A percentile compares a stretch with the other conserved stretches of the same genome.
Evolutionary conservation across 2,329 filamentous ascomycete species (phyloP).

Genomic region (Fusarium decemcellulare): DNA sequence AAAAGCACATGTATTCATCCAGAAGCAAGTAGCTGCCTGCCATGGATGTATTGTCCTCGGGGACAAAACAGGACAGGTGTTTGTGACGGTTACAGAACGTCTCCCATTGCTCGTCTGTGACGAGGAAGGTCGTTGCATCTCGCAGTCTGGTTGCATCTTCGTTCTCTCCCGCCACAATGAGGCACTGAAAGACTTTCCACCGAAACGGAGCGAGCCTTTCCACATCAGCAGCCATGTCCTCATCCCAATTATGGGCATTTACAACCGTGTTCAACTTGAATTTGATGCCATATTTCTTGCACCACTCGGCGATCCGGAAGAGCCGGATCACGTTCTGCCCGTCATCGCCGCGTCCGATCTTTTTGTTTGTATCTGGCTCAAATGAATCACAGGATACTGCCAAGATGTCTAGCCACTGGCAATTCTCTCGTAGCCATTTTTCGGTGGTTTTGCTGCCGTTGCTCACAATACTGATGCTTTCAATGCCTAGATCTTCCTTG

Average conservation of each 20-base stretch:
- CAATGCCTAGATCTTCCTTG: constrained; percentile 63
- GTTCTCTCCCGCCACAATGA: constrained; percentile 68
- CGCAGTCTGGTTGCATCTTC: constrained; percentile 57
- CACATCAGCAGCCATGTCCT: constrained; percentile 62
- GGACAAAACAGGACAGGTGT: constrained; percentile 58
- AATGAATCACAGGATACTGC: constrained; percentile 71
- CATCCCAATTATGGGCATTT: constrained; percentile 56
- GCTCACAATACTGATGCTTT: constrained; percentile 67
- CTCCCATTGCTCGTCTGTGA: constrained; percentile 62
- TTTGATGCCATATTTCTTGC: constrained; percentile 50
- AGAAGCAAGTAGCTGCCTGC: constrained; percentile 64
- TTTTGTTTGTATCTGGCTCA: constrained; percentile 62
- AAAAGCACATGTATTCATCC: constrained; percentile 66
- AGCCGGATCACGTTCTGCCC: constrained; percentile 62
- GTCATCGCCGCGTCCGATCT: constrained; percentile 63
- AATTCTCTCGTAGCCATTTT: constrained; percentile 58
- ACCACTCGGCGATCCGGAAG: constrained; percentile 60
- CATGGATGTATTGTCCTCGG: constrained; percentile 66
- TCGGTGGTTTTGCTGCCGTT: constrained; percentile 65
- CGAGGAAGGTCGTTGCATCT: constrained; percentile 59
- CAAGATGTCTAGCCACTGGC: constrained; percentile 65
- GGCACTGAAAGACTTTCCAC: constrained; percentile 70
- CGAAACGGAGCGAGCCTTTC: constrained; percentile 61
- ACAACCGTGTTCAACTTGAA: constrained; percentile 73
- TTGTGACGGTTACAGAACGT: constrained; percentile 61